Conservation (phyloP, 2,329 filamentous ascomycete genomes). For the Ophiocordyceps robertsii region DNA sequence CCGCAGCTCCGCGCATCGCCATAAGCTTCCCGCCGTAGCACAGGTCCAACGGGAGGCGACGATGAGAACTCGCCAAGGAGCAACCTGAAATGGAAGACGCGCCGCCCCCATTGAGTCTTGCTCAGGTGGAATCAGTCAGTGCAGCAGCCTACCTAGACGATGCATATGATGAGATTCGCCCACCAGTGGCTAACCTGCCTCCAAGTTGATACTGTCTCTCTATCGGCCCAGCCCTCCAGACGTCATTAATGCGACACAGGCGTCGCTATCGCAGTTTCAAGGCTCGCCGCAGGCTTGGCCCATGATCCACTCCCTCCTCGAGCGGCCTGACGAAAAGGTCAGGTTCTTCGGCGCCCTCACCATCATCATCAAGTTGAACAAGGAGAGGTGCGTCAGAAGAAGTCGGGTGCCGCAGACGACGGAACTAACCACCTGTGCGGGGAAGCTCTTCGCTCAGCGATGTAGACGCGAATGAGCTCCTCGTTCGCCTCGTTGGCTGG, state of each 20-base stretch:
- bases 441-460: conserved; percentile 36
- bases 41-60: neutral
- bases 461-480: conserved; percentile 43
- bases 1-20: no score
- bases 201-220: conserved; percentile 34
- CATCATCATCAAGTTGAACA: conserved; percentile 87
- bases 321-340: conserved; percentile 56
- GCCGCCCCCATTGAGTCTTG: conserved; percentile 7
- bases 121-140: conserved; percentile 12
- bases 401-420: no score
- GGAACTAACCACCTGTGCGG: neutral
- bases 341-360: conserved; percentile 90
- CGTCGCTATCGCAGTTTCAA: conserved; percentile 66
- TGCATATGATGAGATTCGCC: neutral
- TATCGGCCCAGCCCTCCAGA: conserved; percentile 38
- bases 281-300: conserved; percentile 73
- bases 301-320: conserved; percentile 63
- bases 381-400: conserved; percentile 48
- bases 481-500: conserved; percentile 49
- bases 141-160: neutral
- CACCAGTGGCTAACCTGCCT: neutral
- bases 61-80: neutral
- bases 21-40: neutral
- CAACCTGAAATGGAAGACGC: conserved; percentile 6
- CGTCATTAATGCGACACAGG: conserved; percentile 43